A percentile compares a stretch with the other conserved stretches of the same genome.
These are phyloP conservation scores for Aspergillus clavatus DNA, from an alignment of 2,329 filamentous ascomycete genomes.

Conservation along the genomic window DNA sequence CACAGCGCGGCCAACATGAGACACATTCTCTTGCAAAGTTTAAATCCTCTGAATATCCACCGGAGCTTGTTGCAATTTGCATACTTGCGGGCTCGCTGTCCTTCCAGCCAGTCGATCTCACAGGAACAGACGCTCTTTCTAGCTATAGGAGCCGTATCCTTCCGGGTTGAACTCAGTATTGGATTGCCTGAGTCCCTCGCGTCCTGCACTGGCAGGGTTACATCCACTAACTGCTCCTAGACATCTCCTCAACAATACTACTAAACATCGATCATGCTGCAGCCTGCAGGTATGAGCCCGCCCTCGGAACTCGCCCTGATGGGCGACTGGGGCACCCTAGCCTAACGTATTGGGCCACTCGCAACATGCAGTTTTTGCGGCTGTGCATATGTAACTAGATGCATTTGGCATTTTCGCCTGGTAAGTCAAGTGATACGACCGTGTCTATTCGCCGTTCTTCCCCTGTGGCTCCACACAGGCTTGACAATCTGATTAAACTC, in stretches of 20 bases:
- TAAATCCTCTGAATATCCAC: neutral
- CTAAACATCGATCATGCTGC: neutral
- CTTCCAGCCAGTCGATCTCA: neutral
- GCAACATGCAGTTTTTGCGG: slow-evolving; percentile 4
- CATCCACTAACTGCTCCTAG: slow-evolving; percentile 3
- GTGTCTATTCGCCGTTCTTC: slow-evolving; percentile 2
- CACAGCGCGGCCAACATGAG: neutral
- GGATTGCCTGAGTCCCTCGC: neutral
- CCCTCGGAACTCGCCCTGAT: too few species aligned
- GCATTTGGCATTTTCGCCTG: slow-evolving; percentile 1
- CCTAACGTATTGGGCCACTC: neutral
- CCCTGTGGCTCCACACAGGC: neutral
- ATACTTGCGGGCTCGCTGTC: neutral
- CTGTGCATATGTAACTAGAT: slow-evolving; percentile 7
- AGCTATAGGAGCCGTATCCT: neutral
- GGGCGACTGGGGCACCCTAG: neutral
- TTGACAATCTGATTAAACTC: slow-evolving; percentile 4
- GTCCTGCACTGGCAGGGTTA: neutral
- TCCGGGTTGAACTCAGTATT: neutral
- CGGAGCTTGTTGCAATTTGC: neutral
- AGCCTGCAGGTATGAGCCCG: too few species aligned
- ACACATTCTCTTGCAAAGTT: neutral
- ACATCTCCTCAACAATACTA: neutral
- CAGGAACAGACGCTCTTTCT: neutral
- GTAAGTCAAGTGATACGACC: neutral